These are phyloP conservation scores for Begonia fuchsioides DNA, from an alignment of 306 rosid genomes.

Conservation along the genomic window DNA sequence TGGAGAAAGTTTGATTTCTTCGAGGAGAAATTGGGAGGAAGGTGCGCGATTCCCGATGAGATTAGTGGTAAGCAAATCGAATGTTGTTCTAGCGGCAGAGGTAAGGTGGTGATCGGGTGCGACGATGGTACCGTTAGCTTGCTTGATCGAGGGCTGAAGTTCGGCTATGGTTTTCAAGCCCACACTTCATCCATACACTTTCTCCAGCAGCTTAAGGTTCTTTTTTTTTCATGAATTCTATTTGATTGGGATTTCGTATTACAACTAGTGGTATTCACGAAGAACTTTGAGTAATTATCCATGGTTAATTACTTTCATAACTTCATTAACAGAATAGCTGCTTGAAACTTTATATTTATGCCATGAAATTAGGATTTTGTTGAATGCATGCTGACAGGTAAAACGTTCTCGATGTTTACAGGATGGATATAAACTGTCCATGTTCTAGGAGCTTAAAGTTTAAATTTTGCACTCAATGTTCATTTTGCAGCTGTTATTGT, in stretches of 20 bases:
- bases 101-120: constrained; percentile 78
- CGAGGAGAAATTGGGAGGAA: constrained; percentile 70
- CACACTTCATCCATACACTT: constrained; percentile 68
- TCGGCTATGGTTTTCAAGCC: constrained; percentile 67
- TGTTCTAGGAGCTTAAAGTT: too few relatives aligned
- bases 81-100: constrained; percentile 93
- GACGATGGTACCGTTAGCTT: constrained; percentile 62
- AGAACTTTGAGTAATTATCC: not conserved
- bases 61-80: constrained; percentile 37
- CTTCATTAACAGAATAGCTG: not conserved
- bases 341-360: too few relatives aligned
- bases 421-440: too few relatives aligned
- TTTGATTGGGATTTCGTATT: not conserved
- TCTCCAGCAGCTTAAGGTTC: constrained; percentile 95
- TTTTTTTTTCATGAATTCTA: constrained; percentile 2
- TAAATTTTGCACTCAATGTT: too few relatives aligned
- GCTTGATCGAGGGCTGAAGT: constrained; percentile 83
- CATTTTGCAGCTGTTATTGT: too few relatives aligned
- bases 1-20: constrained; percentile 97
- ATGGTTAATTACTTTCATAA: not conserved
- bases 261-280: not conserved
- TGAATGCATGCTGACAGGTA: too few relatives aligned
- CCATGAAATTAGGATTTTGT: too few relatives aligned
- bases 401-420: too few relatives aligned
- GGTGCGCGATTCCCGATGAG: constrained; percentile 59